phyloP scores from a whole-genome alignment of 1,139 yeast species.

The Saccharomyces hybrid region DNA sequence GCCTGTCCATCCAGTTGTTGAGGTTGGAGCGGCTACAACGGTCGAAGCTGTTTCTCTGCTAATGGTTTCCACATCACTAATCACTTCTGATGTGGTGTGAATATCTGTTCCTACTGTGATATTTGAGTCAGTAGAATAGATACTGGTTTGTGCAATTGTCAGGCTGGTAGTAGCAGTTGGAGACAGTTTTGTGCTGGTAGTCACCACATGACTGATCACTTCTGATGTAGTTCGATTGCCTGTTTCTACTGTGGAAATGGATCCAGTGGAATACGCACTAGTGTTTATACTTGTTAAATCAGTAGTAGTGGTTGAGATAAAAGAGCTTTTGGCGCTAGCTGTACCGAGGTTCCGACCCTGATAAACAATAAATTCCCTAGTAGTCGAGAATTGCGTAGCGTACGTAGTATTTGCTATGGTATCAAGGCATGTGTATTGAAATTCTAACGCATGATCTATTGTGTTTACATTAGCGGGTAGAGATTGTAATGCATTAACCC shows the following conservation, averaged over 20 bases:
- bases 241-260: slow-evolving; percentile 8
- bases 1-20: background rate
- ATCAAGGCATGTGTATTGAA: slow-evolving; percentile 24
- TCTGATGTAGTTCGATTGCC: slow-evolving; percentile 10
- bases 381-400: slow-evolving; percentile 13
- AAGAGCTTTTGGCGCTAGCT: background rate
- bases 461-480: slow-evolving; percentile 17
- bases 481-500: slow-evolving; percentile 27
- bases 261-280: slow-evolving; percentile 13
- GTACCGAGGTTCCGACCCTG: slow-evolving; percentile 16
- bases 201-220: slow-evolving; percentile 15
- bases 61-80: slow-evolving; percentile 6
- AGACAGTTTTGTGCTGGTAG: slow-evolving; percentile 9
- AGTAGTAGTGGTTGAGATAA: slow-evolving; percentile 18
- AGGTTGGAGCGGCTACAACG: background rate
- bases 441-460: slow-evolving; percentile 18
- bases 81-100: slow-evolving; percentile 5
- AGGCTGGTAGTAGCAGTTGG: slow-evolving; percentile 6
- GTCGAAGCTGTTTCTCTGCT: background rate
- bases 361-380: slow-evolving; percentile 15
- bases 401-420: slow-evolving; percentile 24
- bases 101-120: slow-evolving; percentile 2
- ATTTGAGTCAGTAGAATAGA: slow-evolving; percentile 8
- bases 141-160: slow-evolving; percentile 8
- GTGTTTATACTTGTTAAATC: slow-evolving; percentile 26